These are phyloP conservation scores for Viridothelium virens DNA, from an alignment of 495 filamentous ascomycete genomes.

Conservation along the genomic window DNA sequence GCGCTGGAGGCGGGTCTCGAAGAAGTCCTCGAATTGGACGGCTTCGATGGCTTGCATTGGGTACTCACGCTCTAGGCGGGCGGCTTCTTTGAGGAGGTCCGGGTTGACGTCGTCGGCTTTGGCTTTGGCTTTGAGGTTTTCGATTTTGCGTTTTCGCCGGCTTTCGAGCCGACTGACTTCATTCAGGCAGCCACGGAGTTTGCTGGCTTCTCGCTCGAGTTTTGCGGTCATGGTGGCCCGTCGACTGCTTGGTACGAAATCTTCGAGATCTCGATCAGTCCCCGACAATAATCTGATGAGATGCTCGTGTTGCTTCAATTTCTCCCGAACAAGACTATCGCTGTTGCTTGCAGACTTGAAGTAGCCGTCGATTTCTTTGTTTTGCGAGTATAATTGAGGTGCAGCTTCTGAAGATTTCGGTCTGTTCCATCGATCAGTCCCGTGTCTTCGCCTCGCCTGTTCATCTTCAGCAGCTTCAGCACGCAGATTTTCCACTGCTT, in stretches of 20 bases:
- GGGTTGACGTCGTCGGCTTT: conserved; percentile 81
- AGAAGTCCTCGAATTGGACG: conserved; percentile 84
- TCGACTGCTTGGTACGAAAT: conserved; percentile 81
- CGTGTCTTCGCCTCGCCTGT: conserved; percentile 64
- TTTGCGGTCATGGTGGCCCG: conserved; percentile 67
- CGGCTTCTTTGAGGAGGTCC: conserved; percentile 72
- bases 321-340: conserved; percentile 71
- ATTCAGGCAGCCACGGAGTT: conserved; percentile 67
- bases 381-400: conserved; percentile 65
- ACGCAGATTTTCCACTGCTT: conserved; percentile 66
- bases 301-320: conserved; percentile 66
- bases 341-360: conserved; percentile 76
- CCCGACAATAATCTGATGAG: conserved; percentile 67
- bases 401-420: conserved; percentile 60
- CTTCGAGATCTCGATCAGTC: conserved; percentile 68
- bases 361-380: conserved; percentile 76
- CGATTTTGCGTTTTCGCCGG: conserved; percentile 64
- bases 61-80: conserved; percentile 74
- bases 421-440: conserved; percentile 79
- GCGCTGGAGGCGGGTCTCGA: conserved; percentile 68
- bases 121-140: conserved; percentile 65
- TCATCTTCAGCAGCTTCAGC: conserved; percentile 80
- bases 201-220: conserved; percentile 68
- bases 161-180: conserved; percentile 76
- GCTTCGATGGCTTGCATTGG: conserved; percentile 76